A percentile compares a stretch with the other conserved stretches of the same genome.
Conservation (phyloP, 2,329 filamentous ascomycete genomes). For the Phaeomoniella chlamydospora region DNA sequence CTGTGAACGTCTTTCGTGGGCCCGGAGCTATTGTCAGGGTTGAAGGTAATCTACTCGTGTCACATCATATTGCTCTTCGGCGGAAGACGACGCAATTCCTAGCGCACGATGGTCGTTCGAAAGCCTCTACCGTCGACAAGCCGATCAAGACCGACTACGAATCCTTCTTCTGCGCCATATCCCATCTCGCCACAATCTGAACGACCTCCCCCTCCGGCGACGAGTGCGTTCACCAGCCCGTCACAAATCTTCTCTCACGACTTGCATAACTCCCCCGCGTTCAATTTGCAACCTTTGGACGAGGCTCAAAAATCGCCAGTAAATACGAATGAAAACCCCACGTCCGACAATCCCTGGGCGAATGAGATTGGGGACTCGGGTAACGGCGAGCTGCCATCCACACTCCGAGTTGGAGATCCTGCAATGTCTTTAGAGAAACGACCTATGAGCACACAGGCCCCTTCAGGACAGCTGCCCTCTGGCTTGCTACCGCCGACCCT, state of each 20-base stretch:
- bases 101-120: slow-evolving; percentile 3
- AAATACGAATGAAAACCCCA: slow-evolving; percentile 7
- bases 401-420: slow-evolving; percentile 1
- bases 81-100: too few relatives aligned
- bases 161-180: neutral
- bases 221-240: neutral
- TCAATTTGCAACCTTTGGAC: neutral
- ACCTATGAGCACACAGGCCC: slow-evolving; percentile 1
- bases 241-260: neutral
- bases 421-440: neutral
- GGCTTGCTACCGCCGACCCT: neutral
- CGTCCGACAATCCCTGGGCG: slow-evolving; percentile 13
- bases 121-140: neutral
- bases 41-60: too few relatives aligned
- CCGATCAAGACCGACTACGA: neutral
- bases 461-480: neutral
- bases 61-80: too few relatives aligned
- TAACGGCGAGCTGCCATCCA: slow-evolving; percentile 3
- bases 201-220: neutral
- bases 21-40: too few relatives aligned
- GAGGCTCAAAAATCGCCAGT: slow-evolving; percentile 1
- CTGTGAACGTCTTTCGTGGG: too few relatives aligned
- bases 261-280: neutral
- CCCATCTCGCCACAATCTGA: neutral
- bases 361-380: slow-evolving; percentile 3